Conservation (phyloP, 768 basidiomycete genomes). For the Collybiopsis luxurians region DNA sequence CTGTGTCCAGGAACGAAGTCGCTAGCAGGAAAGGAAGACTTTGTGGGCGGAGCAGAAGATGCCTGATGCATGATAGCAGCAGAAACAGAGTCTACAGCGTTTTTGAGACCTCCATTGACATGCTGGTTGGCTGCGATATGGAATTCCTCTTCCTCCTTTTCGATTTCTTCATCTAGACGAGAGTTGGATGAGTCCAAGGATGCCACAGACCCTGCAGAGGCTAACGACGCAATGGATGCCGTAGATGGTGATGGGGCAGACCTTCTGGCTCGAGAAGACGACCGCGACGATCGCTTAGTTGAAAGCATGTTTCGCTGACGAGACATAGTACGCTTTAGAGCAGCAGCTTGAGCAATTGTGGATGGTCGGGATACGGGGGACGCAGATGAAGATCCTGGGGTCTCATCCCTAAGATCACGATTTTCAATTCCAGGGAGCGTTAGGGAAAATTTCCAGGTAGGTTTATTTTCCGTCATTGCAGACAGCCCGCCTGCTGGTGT, state of each 20-base stretch:
- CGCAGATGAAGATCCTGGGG: background rate
- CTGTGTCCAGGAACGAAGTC: slow-evolving; percentile 10
- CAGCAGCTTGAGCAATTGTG: background rate
- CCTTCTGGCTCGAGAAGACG: slow-evolving; percentile 40
- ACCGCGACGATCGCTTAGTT: slow-evolving; percentile 37
- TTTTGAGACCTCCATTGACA: slow-evolving; percentile 82
- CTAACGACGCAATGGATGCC: slow-evolving; percentile 7
- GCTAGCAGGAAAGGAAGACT: background rate
- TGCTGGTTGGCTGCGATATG: slow-evolving; percentile 60
- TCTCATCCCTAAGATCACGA: background rate
- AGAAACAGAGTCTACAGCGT: slow-evolving; percentile 53
- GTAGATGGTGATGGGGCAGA: background rate
- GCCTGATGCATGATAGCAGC: slow-evolving; percentile 1
- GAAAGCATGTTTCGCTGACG: slow-evolving; percentile 5
- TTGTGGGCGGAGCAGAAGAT: background rate
- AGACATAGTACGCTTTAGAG: slow-evolving; percentile 1
- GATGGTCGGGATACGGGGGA: background rate
- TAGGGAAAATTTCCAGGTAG: background rate
- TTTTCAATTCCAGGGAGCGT: background rate
- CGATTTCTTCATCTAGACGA: background rate
- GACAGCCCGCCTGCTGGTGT: background rate
- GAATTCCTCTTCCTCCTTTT: slow-evolving; percentile 31
- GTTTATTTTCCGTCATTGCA: background rate
- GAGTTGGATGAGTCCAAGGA: slow-evolving; percentile 11
- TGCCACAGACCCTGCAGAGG: slow-evolving; percentile 7